A percentile compares a stretch with the other conserved stretches of the same genome.
These are phyloP conservation scores for Cichorium intybus DNA, from an alignment of 140 eudicot genomes.

Conservation along the genomic window DNA sequence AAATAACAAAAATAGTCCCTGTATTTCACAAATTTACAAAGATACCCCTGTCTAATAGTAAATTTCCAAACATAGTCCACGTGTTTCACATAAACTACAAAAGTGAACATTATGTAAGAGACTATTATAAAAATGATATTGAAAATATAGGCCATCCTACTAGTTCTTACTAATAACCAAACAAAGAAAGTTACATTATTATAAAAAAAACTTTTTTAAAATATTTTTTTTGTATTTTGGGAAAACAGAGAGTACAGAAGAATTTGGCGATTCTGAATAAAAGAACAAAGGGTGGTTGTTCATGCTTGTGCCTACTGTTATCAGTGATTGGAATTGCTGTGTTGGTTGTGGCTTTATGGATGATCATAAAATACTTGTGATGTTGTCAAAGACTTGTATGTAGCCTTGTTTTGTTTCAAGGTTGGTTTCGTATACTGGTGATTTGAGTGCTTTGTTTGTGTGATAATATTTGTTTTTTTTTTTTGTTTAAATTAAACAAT, in stretches of 20 bases:
- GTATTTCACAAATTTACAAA: too few relatives aligned
- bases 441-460: slow-evolving; percentile 24
- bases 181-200: too few relatives aligned
- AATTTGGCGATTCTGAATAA: slow-evolving; percentile 74
- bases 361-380: slow-evolving; percentile 72
- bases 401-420: slow-evolving; percentile 22
- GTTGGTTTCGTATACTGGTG: slow-evolving; percentile 23
- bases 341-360: slow-evolving; percentile 53
- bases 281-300: slow-evolving; percentile 87
- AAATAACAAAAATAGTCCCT: too few relatives aligned
- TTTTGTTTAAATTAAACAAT: slow-evolving; percentile 13
- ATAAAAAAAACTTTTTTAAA: too few relatives aligned
- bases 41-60: too few relatives aligned
- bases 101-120: too few relatives aligned
- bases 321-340: slow-evolving; percentile 60
- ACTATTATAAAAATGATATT: too few relatives aligned
- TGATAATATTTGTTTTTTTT: slow-evolving; percentile 13
- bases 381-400: background rate
- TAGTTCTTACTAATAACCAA: too few relatives aligned
- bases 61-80: too few relatives aligned
- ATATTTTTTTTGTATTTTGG: background rate
- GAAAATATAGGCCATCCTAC: too few relatives aligned
- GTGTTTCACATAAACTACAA: too few relatives aligned
- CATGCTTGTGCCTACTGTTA: slow-evolving; percentile 70
- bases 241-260: slow-evolving; percentile 73